Conservation (phyloP, 139 green algal genomes). For the Ostreobium quekettii region DNA sequence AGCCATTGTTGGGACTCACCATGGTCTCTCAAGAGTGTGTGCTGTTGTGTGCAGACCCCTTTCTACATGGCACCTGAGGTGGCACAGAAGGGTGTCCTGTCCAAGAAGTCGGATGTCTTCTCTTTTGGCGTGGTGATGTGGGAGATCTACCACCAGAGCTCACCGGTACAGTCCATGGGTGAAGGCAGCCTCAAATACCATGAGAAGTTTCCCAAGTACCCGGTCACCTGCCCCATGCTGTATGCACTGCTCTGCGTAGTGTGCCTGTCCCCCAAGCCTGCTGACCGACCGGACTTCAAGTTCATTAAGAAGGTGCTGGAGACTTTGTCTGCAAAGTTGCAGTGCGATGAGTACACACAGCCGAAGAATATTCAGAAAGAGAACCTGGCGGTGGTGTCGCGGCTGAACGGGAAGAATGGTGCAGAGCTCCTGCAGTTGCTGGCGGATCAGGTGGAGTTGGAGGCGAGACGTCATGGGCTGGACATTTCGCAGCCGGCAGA, state of each 20-base stretch:
- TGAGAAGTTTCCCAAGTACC: neutral
- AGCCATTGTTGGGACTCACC: too few relatives aligned
- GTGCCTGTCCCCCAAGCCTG: neutral
- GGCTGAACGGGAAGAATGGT: neutral
- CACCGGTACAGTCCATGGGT: neutral
- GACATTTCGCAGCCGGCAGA: too few relatives aligned
- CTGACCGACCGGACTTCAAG: neutral
- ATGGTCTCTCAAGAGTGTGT: too few relatives aligned
- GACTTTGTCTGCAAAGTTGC: neutral
- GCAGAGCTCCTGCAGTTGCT: neutral
- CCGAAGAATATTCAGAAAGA: neutral
- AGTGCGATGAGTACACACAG: neutral
- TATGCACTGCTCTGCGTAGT: slow-evolving; percentile 1
- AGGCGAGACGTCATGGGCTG: too few relatives aligned
- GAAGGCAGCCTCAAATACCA: neutral
- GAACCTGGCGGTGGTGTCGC: neutral
- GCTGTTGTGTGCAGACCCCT: too few relatives aligned
- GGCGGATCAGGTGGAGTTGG: neutral
- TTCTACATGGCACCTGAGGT: slow-evolving; percentile 39
- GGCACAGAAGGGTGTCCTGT: slow-evolving; percentile 18
- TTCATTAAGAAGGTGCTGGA: neutral
- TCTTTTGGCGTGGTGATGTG: slow-evolving; percentile 34
- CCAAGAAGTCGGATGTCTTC: slow-evolving; percentile 35
- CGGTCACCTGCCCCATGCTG: neutral
- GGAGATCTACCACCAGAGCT: slow-evolving; percentile 21